phyloP scores from a whole-genome alignment of 1,284 basidiomycete species.

The Porogramme epimiltina region DNA sequence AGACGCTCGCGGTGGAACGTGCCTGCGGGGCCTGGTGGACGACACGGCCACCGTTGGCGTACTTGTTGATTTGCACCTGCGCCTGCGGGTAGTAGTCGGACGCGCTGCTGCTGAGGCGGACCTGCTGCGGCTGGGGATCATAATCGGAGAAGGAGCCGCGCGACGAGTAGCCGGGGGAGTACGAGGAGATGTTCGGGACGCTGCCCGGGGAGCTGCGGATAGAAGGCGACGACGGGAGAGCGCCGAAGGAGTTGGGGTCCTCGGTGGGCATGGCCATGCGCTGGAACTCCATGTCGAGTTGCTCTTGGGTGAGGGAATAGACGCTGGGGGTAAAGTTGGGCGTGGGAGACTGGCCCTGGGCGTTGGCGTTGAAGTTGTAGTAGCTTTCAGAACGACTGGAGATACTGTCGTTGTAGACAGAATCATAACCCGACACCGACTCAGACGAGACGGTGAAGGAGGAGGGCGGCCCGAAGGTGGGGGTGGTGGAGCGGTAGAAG shows the following conservation, averaged over 20 bases:
- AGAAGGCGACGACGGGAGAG: conserved; percentile 60
- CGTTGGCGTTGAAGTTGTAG: conserved; percentile 56
- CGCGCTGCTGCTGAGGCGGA: conserved; percentile 42
- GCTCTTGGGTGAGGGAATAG: conserved; percentile 65
- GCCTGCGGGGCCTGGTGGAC: conserved; percentile 35
- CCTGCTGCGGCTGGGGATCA: conserved; percentile 39
- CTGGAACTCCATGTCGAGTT: conserved; percentile 71
- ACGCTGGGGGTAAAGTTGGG: conserved; percentile 68
- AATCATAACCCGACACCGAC: conserved; percentile 49
- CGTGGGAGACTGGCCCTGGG: conserved; percentile 39
- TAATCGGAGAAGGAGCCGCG: conserved; percentile 68
- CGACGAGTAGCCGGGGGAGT: conserved; percentile 28
- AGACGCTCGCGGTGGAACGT: conserved; percentile 55
- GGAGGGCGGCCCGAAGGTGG: conserved; percentile 71
- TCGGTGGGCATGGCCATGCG: conserved; percentile 40
- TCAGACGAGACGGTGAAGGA: conserved; percentile 78
- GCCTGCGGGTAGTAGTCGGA: conserved; percentile 50
- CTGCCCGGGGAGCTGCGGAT: conserved; percentile 49
- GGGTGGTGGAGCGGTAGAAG: conserved; percentile 62
- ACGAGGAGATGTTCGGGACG: conserved; percentile 32
- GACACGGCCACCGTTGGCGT: conserved; percentile 26
- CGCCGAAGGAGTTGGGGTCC: conserved; percentile 49
- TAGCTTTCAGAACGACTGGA: conserved; percentile 68
- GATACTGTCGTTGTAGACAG: conserved; percentile 56
- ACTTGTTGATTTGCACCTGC: conserved; percentile 27